Evolutionary conservation across 305 asterid species (phyloP).

Genomic region (Fraxinus dipetala): DNA sequence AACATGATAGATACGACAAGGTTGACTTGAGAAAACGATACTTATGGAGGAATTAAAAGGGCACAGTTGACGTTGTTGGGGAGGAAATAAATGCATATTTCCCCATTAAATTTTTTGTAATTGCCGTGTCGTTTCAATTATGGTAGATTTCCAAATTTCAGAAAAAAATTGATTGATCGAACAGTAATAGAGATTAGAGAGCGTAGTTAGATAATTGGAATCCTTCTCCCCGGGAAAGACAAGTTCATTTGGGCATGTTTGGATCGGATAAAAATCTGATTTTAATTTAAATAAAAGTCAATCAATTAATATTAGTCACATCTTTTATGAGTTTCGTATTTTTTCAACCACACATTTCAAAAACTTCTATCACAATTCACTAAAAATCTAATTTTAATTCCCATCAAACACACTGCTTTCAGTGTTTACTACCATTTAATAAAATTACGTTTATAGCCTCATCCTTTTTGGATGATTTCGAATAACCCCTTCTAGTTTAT

Average conservation of each 20-base stretch:
- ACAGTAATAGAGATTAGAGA: not conserved
- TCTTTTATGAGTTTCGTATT: too few relatives aligned
- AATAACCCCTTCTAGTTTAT: not conserved
- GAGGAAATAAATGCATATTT: slow-evolving; percentile 30
- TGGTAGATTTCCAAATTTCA: not conserved
- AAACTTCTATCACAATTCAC: too few relatives aligned
- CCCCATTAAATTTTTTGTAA: slow-evolving; percentile 16
- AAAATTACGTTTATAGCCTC: slow-evolving; percentile 23
- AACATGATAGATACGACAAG: not conserved
- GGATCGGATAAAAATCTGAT: too few relatives aligned
- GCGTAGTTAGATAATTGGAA: not conserved
- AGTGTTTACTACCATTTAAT: not conserved
- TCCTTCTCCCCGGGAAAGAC: not conserved
- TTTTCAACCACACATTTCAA: too few relatives aligned
- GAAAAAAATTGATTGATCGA: slow-evolving; percentile 9
- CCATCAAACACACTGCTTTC: too few relatives aligned
- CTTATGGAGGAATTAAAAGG: slow-evolving; percentile 38
- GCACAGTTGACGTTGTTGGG: slow-evolving; percentile 46
- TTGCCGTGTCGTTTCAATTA: slow-evolving; percentile 20
- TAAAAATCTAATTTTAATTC: too few relatives aligned
- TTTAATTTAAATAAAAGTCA: too few relatives aligned
- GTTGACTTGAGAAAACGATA: slow-evolving; percentile 35
- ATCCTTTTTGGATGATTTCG: not conserved
- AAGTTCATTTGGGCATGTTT: too few relatives aligned
- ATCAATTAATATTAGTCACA: too few relatives aligned